Base-by-base conservation (phyloP, 257 asterid species). In the Solanum tarapatanum region DNA sequence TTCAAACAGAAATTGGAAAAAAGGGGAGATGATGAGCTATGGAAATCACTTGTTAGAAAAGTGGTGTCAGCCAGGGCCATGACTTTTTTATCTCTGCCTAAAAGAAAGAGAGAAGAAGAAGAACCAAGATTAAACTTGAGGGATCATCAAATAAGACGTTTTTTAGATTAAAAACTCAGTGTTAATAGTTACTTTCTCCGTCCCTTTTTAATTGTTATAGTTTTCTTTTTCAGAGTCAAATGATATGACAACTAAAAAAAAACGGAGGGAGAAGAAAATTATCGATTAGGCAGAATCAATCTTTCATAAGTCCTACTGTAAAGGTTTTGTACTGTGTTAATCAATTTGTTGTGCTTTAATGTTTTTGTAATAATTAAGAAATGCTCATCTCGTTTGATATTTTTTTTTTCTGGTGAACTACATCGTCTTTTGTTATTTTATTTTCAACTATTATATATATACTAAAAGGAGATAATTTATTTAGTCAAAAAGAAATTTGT, bases 1-100 rank as follows among this genome's bases (percentile, higher is more conserved):
- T 94, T 95, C 90, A 93, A 92, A 90, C 70, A 92, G 70, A 94
- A 93, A 93, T 91, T 45, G 41, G 92, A 87, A 87, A 92, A 87
- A 87, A 88, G 88, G 70, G 91, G 90, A 9, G 91, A 51, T 0
- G 97, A 94, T 64, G 28, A 88, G 21, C 90, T 93, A 80, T 95
- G 98, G 98, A 90, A 87, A 74, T 87, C 93, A 84, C 95, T 95
- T 3, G 96, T 92, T 88, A 91, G 79, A 80, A 95, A 93, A 88
- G 98, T 95, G 60, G 89, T 90, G 2, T 93, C 95, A 1, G 98
- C 96, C 36, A 93, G 88, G 87, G 88, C 92, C 32, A 87, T 93
- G 0, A 92, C 95, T 8, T 93, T 94, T 14, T 86, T 95, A 86
- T 90, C 96, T 51, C 88, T 91, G 33, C 92, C 93, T 24, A 93